Evolutionary conservation across 768 basidiomycete species (phyloP).

Genomic region (Kondoa malvinella): DNA sequence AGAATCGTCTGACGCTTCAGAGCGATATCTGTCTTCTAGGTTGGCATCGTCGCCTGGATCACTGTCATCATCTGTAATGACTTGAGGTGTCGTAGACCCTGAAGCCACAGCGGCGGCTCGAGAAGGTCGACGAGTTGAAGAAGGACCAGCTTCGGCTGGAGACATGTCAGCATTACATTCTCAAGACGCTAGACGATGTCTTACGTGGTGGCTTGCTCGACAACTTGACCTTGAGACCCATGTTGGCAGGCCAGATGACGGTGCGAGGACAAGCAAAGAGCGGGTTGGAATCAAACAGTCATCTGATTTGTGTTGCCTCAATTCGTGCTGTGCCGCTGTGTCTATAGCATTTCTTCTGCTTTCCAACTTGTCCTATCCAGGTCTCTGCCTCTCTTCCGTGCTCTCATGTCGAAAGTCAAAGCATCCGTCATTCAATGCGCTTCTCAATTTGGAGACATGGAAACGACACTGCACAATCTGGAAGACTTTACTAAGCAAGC

Average conservation of each 20-base stretch:
- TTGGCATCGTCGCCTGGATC: not conserved
- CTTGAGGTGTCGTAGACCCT: not conserved
- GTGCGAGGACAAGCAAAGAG: not conserved
- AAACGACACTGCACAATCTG: no score
- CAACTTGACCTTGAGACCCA: not conserved
- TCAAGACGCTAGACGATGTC: no score
- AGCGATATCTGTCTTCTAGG: not conserved
- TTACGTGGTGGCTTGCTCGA: not conserved
- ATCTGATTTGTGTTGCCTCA: no score
- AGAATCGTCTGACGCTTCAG: not conserved
- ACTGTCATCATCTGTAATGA: not conserved
- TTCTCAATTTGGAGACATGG: constrained; percentile 10
- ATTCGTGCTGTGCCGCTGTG: no score
- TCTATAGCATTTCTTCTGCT: no score
- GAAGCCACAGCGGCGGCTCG: not conserved
- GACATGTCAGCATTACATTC: no score
- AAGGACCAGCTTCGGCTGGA: no score
- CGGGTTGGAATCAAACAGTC: not conserved
- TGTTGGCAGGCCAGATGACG: not conserved
- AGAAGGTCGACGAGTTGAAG: not conserved
- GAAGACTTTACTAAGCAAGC: no score
- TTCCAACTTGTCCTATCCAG: no score
- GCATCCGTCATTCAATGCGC: constrained; percentile 13
- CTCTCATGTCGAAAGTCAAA: no score
- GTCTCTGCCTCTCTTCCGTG: no score